These are phyloP conservation scores for Datisca glomerata DNA, from an alignment of 306 rosid genomes.

Conservation along the genomic window DNA sequence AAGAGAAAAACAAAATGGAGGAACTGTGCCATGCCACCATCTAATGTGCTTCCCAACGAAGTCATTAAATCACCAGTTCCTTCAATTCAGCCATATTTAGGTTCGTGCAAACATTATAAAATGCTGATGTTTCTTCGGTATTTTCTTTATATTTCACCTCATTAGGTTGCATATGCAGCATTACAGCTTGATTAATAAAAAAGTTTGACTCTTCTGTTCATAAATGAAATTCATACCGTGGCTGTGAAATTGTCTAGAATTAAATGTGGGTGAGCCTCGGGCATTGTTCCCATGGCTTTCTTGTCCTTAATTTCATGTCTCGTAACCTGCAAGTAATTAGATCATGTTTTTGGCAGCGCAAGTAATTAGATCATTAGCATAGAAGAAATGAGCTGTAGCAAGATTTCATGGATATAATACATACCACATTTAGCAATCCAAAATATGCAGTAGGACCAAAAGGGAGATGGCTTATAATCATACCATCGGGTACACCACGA, in stretches of 20 bases:
- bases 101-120: not conserved
- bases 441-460: slow-evolving; percentile 95
- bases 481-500: slow-evolving; percentile 91
- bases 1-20: too few species aligned
- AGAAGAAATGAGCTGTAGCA: slow-evolving; percentile 7
- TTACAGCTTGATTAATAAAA: too few species aligned
- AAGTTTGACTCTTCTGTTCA: too few species aligned
- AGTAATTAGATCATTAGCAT: too few species aligned
- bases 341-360: too few species aligned
- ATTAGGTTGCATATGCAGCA: not conserved
- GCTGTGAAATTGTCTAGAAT: slow-evolving; percentile 70
- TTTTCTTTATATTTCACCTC: not conserved
- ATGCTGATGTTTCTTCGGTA: not conserved
- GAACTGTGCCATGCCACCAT: too few species aligned
- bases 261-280: slow-evolving; percentile 83
- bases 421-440: slow-evolving; percentile 75
- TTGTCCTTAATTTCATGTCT: slow-evolving; percentile 87
- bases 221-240: slow-evolving; percentile 74
- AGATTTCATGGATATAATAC: slow-evolving; percentile 26
- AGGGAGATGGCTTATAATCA: slow-evolving; percentile 74
- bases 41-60: too few species aligned
- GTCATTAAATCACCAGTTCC: too few species aligned
- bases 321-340: slow-evolving; percentile 53
- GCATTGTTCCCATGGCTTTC: slow-evolving; percentile 83
- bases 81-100: not conserved